Base-by-base conservation (phyloP, 371 early-diverging fungal genomes). In the Basidiobolus heterosporus region DNA sequence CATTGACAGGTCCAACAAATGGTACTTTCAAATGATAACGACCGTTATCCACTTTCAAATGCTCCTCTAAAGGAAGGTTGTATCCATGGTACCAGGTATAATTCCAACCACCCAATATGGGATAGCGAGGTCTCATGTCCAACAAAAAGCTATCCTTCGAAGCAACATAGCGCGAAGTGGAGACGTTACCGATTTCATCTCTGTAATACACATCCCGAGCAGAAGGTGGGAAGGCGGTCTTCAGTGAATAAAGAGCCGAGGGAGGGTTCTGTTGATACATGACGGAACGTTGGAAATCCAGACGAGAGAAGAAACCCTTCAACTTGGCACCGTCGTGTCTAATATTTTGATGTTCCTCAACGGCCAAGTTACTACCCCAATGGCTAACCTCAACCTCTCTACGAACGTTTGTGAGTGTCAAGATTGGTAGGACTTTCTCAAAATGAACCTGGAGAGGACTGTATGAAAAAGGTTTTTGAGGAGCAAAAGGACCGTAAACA, bases 141-240 rank as follows among this genome's bases (percentile, higher is more conserved):
- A 97, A 61, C 1, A 81, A 53, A 14, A 75, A 58, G 11, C 55
- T 48, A 9, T 66, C 54, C 1, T 47, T 46, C 19, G 74, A 76
- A 15, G 65, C 49, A 14, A 57, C 51, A 58, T 84, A 66, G 41
- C 69, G 49, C 11, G 95, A 91, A 14, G 98, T 95, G 2, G 94
- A 92, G 19, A 98, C 91, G 60, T 98, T 94, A 30, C 98, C 98
- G 51, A 93, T 85, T 45, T 82, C 84, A 63, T 98, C 98, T 20
- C 85, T 77, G 58, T 72, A 91, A 59, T 87, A 93, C 41, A 85
- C 70, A 46, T 87, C 74, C 18, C 66, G 55, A 13, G 86, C 90
- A 7, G 60, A 62, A 1, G 57, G 60, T 23, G 88, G 94, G 7
- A 90, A 67, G 18, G 38, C 23, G 16, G 39, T n/a, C 17, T 37